Conservation (phyloP, 2,329 filamentous ascomycete genomes). For the Fusarium concolor region DNA sequence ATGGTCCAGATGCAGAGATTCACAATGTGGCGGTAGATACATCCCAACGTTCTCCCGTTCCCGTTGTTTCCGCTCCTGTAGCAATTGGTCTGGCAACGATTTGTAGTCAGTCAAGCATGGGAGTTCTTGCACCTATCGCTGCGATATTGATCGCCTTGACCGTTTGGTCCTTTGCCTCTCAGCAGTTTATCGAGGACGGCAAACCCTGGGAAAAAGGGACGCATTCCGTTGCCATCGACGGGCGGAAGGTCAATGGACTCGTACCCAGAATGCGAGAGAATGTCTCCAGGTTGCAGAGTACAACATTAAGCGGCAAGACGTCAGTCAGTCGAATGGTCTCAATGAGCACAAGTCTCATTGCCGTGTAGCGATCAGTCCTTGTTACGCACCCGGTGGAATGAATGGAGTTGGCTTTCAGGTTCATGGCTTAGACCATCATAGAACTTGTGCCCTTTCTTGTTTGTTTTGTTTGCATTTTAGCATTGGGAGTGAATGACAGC, state of each 20-base stretch:
- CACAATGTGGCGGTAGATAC: slow-evolving; percentile 26
- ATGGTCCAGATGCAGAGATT: slow-evolving; percentile 21
- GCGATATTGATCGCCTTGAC: slow-evolving; percentile 17
- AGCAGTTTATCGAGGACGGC: background rate
- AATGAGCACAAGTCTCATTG: slow-evolving; percentile 22
- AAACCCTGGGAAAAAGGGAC: background rate
- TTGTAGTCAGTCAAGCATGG: background rate
- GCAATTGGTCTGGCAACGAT: slow-evolving; percentile 7
- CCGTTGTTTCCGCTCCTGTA: background rate
- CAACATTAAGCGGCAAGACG: slow-evolving; percentile 6
- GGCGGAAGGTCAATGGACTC: background rate
- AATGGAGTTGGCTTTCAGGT: slow-evolving; percentile 4
- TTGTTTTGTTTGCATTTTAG: slow-evolving; percentile 26
- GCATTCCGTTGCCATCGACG: background rate
- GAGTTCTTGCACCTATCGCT: slow-evolving; percentile 10
- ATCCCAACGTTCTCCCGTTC: slow-evolving; percentile 10
- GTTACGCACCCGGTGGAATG: background rate
- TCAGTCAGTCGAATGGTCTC: slow-evolving; percentile 22
- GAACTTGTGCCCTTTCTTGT: slow-evolving; percentile 9
- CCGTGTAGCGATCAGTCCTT: slow-evolving; percentile 23
- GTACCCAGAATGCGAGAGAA: background rate
- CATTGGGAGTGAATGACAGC: slow-evolving; percentile 15
- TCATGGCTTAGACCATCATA: slow-evolving; percentile 1
- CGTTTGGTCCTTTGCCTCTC: slow-evolving; percentile 19
- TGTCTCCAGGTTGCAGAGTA: slow-evolving; percentile 4